Percentiles rank a stretch among this genome's conserved stretches.
Conservation (phyloP, 2,329 filamentous ascomycete species). For the Neoascochyta sp. region DNA sequence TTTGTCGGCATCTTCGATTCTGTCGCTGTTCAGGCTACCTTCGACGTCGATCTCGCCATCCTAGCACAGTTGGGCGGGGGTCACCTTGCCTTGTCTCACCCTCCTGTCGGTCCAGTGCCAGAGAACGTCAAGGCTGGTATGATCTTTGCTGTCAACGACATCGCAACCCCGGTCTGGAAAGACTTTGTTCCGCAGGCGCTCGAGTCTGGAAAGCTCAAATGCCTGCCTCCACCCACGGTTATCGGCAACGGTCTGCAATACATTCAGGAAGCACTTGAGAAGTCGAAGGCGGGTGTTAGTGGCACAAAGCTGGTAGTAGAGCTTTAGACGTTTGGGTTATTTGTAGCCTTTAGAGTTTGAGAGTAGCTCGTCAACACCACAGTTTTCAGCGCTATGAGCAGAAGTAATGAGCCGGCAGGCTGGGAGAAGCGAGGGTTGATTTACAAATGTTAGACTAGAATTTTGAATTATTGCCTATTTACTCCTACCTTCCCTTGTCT, state of each 20-base stretch:
- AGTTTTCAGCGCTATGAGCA: too few species aligned
- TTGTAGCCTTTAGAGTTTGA: too few species aligned
- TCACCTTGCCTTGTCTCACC: constrained; percentile 38
- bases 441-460: too few species aligned
- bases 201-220: constrained; percentile 20
- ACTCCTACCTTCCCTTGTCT: too few species aligned
- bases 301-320: constrained; percentile 42
- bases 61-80: constrained; percentile 30
- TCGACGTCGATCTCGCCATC: constrained; percentile 19
- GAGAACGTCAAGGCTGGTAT: constrained; percentile 34
- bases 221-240: constrained; percentile 21
- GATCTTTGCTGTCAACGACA: constrained; percentile 22
- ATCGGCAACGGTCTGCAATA: constrained; percentile 27
- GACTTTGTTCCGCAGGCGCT: constrained; percentile 25
- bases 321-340: too few species aligned
- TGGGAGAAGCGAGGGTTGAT: too few species aligned
- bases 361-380: too few species aligned
- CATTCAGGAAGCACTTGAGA: constrained; percentile 21
- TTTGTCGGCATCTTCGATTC: constrained; percentile 43
- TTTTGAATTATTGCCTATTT: too few species aligned
- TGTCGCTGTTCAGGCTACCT: constrained; percentile 21
- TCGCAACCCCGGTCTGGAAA: constrained; percentile 22
- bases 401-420: too few species aligned
- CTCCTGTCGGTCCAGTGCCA: constrained; percentile 29
- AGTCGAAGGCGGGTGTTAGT: constrained; percentile 34